These are phyloP conservation scores for Brettanomyces naardenensis DNA, from an alignment of 805 yeast species.

Conservation along the genomic window DNA sequence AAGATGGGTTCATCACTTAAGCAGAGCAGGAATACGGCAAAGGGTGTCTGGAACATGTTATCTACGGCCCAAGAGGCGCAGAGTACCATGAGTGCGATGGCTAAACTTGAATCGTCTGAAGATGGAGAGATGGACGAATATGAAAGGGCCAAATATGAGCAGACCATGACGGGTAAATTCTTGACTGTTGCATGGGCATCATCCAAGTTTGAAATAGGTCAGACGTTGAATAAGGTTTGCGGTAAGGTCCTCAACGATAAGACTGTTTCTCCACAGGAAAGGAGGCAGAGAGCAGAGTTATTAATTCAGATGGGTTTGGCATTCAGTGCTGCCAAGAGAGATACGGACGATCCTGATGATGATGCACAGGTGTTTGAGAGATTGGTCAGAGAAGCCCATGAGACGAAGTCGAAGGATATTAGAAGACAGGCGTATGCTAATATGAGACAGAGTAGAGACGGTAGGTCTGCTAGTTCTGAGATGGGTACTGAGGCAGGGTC, in stretches of 20 bases:
- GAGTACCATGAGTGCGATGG: conserved; percentile 63
- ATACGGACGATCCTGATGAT: conserved; percentile 65
- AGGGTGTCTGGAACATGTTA: conserved; percentile 64
- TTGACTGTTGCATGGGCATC: conserved; percentile 83
- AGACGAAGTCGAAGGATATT: conserved; percentile 22
- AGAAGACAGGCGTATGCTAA: conserved; percentile 13
- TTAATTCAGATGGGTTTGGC: conserved; percentile 55
- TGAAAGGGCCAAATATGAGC: conserved; percentile 56
- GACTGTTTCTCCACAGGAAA: conserved; percentile 34
- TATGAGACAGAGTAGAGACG: neutral
- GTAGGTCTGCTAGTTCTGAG: neutral
- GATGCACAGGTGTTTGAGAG: conserved; percentile 67
- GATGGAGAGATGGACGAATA: conserved; percentile 40
- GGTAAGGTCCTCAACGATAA: conserved; percentile 56
- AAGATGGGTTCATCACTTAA: conserved; percentile 57
- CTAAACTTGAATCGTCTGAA: conserved; percentile 42
- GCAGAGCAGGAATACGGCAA: conserved; percentile 66
- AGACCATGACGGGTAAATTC: conserved; percentile 69
- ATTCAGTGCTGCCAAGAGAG: conserved; percentile 50
- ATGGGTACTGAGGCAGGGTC: neutral
- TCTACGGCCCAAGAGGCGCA: conserved; percentile 76
- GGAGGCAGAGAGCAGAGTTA: conserved; percentile 56
- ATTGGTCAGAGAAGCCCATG: conserved; percentile 27
- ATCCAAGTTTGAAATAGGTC: conserved; percentile 68
- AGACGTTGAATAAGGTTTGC: conserved; percentile 66